Percentiles rank a stretch among this genome's conserved stretches.
Evolutionary conservation across 306 rosid species (phyloP).

Genomic region (Cicer judaicum): DNA sequence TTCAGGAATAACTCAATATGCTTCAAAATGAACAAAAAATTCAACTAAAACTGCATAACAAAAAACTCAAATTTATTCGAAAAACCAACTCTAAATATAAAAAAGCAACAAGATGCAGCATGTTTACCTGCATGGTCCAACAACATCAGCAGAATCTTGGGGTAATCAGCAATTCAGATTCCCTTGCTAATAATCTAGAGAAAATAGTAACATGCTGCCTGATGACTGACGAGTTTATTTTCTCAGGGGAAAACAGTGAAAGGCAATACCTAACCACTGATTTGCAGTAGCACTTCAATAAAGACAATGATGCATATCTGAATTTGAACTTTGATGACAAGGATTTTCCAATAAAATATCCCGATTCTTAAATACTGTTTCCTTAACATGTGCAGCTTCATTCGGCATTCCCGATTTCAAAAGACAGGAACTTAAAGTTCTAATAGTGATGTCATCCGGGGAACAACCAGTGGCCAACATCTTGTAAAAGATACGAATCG

Average conservation of each 20-base stretch:
- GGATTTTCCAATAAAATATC: constrained; percentile 29
- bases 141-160: constrained; percentile 20
- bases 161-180: constrained; percentile 9
- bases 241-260: constrained; percentile 30
- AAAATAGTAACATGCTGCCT: constrained; percentile 13
- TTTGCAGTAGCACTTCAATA: constrained; percentile 36
- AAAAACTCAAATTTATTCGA: constrained; percentile 3
- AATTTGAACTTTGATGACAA: constrained; percentile 45
- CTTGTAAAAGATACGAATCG: constrained; percentile 69
- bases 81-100: background rate
- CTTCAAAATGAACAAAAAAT: constrained; percentile 13
- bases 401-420: constrained; percentile 85
- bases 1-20: background rate
- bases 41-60: background rate
- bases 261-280: constrained; percentile 18
- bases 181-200: constrained; percentile 21
- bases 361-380: constrained; percentile 50
- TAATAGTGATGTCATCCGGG: constrained; percentile 70
- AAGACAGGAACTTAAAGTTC: constrained; percentile 74
- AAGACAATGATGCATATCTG: constrained; percentile 56
- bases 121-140: constrained; percentile 30
- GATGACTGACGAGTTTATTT: constrained; percentile 41
- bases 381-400: constrained; percentile 65
- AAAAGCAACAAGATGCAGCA: background rate
- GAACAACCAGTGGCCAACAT: constrained; percentile 73